phyloP scores from a whole-genome alignment of 441 rosid genomes.

The Theobroma grandiflorum region DNA sequence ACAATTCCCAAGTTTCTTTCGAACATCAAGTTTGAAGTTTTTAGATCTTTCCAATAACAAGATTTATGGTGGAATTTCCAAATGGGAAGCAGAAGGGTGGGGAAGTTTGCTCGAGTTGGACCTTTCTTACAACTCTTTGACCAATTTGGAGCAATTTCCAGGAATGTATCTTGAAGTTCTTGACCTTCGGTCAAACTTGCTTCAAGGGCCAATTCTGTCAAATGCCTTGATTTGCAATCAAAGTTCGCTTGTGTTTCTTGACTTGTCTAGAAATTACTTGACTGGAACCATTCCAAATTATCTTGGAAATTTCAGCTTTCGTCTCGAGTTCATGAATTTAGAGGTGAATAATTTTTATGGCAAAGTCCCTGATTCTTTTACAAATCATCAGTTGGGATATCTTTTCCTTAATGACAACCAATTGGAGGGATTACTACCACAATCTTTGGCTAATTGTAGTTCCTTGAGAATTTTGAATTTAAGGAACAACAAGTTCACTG shows the following conservation, averaged over 20 bases:
- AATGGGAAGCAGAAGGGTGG: slow-evolving; percentile 2
- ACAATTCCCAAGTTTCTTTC: slow-evolving; percentile 14
- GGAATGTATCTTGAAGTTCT: slow-evolving; percentile 17
- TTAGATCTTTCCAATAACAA: background rate
- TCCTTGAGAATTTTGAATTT: slow-evolving; percentile 30
- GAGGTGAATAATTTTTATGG: slow-evolving; percentile 29
- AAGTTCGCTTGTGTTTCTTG: slow-evolving; percentile 22
- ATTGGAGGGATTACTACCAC: slow-evolving; percentile 27
- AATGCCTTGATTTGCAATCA: slow-evolving; percentile 28
- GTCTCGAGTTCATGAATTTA: background rate
- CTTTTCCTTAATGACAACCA: background rate
- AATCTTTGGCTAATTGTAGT: slow-evolving; percentile 20
- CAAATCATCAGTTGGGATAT: background rate
- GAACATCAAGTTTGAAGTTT: background rate
- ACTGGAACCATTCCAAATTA: slow-evolving; percentile 25
- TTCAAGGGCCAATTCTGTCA: slow-evolving; percentile 19
- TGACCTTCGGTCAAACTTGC: slow-evolving; percentile 32
- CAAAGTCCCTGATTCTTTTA: slow-evolving; percentile 21
- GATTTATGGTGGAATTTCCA: background rate
- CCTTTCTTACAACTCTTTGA: background rate
- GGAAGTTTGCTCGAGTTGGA: background rate
- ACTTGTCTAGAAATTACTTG: slow-evolving; percentile 32
- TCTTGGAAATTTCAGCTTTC: slow-evolving; percentile 22
- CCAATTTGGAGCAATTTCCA: slow-evolving; percentile 10
- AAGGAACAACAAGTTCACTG: slow-evolving; percentile 27